Conservation (phyloP, 768 basidiomycete genomes). For the Floccularia luteovirens region DNA sequence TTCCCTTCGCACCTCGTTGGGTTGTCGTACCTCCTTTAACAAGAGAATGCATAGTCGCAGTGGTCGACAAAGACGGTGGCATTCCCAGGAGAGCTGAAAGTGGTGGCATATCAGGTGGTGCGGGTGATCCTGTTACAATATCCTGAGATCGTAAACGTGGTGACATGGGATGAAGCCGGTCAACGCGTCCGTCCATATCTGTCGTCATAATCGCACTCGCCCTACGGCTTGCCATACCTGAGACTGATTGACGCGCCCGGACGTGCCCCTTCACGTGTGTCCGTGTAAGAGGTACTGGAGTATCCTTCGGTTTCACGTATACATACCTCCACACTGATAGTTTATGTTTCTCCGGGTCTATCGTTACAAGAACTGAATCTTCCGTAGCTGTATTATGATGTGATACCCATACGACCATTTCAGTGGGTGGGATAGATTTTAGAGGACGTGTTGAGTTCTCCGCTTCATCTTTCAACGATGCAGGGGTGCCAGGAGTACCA, state of each 20-base stretch:
- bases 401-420: constrained; percentile 60
- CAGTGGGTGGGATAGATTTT: constrained; percentile 50
- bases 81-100: constrained; percentile 44
- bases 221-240: constrained; percentile 26
- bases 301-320: constrained; percentile 52
- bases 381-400: constrained; percentile 24
- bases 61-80: constrained; percentile 43
- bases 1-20: constrained; percentile 22
- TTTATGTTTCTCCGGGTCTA: constrained; percentile 42
- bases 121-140: constrained; percentile 24
- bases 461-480: constrained; percentile 45
- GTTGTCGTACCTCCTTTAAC: constrained; percentile 22
- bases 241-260: constrained; percentile 34
- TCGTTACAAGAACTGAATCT: constrained; percentile 49
- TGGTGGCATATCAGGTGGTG: constrained; percentile 29
- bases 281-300: constrained; percentile 6
- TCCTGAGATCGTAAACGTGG: constrained; percentile 25
- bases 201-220: constrained; percentile 27
- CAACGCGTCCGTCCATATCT: constrained; percentile 21
- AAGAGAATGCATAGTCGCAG: constrained; percentile 44
- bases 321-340: constrained; percentile 70
- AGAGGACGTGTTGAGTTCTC: constrained; percentile 42
- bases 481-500: constrained; percentile 24
- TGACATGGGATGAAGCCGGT: constrained; percentile 28
- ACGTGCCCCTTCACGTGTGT: constrained; percentile 12